Conservation (phyloP, 2,329 filamentous ascomycete species). For the Achaetomium macrosporum region DNA sequence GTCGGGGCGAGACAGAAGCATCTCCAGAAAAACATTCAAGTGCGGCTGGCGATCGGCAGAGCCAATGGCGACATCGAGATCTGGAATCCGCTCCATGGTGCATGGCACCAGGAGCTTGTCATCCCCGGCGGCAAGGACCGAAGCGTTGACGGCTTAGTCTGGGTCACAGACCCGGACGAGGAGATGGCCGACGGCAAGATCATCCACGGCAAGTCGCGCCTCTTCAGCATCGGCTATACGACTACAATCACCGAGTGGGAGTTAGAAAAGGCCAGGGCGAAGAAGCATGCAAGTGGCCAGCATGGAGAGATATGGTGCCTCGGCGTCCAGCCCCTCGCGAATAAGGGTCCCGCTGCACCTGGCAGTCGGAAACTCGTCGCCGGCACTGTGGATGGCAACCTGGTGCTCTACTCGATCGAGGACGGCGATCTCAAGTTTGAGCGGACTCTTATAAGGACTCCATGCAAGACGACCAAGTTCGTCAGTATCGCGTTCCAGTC, state of each 20-base stretch:
- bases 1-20: constrained; percentile 40
- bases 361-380: constrained; percentile 60
- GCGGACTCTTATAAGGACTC: constrained; percentile 66
- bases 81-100: constrained; percentile 80
- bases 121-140: constrained; percentile 78
- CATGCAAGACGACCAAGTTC: constrained; percentile 79
- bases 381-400: constrained; percentile 85
- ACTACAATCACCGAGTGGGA: constrained; percentile 94
- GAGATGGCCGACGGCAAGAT: constrained; percentile 56
- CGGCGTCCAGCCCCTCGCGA: constrained; percentile 67
- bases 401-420: constrained; percentile 80
- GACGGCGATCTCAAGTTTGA: constrained; percentile 79
- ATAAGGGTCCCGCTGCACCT: constrained; percentile 21
- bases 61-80: constrained; percentile 96
- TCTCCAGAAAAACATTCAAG: constrained; percentile 49
- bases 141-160: constrained; percentile 84
- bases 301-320: constrained; percentile 97
- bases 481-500: constrained; percentile 89
- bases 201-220: constrained; percentile 65
- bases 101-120: constrained; percentile 86
- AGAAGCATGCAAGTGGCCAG: constrained; percentile 81
- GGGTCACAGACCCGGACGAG: constrained; percentile 81
- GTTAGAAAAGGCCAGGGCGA: constrained; percentile 68
- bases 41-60: constrained; percentile 81
- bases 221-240: constrained; percentile 96